Evolutionary conservation across 352 stramenopile genomes (phyloP).

Genomic region (Blastocystis sp.): DNA sequence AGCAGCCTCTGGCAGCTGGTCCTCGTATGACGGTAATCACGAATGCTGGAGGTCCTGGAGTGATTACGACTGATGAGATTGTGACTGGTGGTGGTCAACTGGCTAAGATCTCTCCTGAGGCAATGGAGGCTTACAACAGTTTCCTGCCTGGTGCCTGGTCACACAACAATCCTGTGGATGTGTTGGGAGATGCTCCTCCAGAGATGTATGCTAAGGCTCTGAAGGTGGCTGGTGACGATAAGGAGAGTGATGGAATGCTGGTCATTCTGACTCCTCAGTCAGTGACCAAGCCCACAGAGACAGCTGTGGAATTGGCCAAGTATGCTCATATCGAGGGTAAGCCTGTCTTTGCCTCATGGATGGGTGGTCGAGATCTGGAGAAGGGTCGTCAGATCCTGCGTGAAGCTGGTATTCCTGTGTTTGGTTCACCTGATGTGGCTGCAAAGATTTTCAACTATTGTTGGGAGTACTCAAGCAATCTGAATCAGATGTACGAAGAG

Average conservation of each 20-base stretch:
- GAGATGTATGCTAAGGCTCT: constrained; percentile 66
- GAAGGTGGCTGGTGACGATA: constrained; percentile 64
- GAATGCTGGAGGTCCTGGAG: constrained; percentile 66
- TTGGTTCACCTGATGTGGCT: constrained; percentile 65
- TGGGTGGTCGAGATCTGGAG: constrained; percentile 65
- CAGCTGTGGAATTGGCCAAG: constrained; percentile 65
- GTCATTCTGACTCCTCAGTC: constrained; percentile 68
- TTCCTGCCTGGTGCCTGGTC: constrained; percentile 65
- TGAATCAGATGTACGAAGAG: constrained; percentile 26
- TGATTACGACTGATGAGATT: constrained; percentile 66
- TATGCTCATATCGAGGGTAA: constrained; percentile 65
- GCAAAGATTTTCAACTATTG: constrained; percentile 60
- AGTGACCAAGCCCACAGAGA: constrained; percentile 67
- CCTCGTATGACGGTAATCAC: constrained; percentile 66
- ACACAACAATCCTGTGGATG: constrained; percentile 67
- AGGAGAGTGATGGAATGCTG: constrained; percentile 66
- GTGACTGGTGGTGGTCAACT: constrained; percentile 65
- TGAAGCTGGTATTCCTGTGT: constrained; percentile 66
- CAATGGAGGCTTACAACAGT: constrained; percentile 65
- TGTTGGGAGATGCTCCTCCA: constrained; percentile 66
- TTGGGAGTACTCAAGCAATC: constrained; percentile 40
- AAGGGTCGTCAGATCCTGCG: constrained; percentile 65
- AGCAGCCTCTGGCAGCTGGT: constrained; percentile 64
- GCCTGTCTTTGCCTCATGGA: constrained; percentile 67
- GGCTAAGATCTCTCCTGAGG: constrained; percentile 65